Conservation (phyloP, 345 rosid species). For the Zanthoxylum bungeanum region DNA sequence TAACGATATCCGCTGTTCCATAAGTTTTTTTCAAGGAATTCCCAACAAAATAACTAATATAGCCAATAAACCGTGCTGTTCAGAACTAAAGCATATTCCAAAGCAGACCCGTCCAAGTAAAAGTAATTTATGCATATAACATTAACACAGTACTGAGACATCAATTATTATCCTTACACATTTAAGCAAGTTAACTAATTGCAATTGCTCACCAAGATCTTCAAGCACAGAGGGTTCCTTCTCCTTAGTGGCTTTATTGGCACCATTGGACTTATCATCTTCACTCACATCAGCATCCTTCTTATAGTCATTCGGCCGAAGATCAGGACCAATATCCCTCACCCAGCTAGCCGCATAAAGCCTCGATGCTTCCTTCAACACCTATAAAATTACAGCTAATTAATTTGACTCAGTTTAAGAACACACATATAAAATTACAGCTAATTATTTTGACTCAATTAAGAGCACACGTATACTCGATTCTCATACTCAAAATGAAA, state of each 20-base stretch:
- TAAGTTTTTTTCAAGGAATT: too few species aligned
- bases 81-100: not conserved
- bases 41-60: not conserved
- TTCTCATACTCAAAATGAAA: too few species aligned
- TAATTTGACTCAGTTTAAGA: not conserved
- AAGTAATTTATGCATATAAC: too few species aligned
- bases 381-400: slow-evolving; percentile 27
- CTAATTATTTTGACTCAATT: too few species aligned
- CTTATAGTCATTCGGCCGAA: slow-evolving; percentile 79
- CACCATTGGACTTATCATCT: slow-evolving; percentile 32
- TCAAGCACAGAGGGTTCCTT: slow-evolving; percentile 72
- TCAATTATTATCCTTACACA: too few species aligned
- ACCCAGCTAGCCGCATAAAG: slow-evolving; percentile 95
- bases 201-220: slow-evolving; percentile 67
- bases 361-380: slow-evolving; percentile 87
- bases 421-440: too few species aligned
- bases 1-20: not conserved
- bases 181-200: too few species aligned
- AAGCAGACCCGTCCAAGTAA: too few species aligned
- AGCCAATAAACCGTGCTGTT: not conserved
- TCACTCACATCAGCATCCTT: slow-evolving; percentile 47
- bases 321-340: slow-evolving; percentile 92
- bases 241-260: slow-evolving; percentile 26
- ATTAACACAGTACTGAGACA: too few species aligned
- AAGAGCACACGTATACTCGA: too few species aligned